A percentile compares a stretch with the other conserved stretches of the same genome.
Conservation (phyloP, 495 filamentous ascomycete species). For the Xylaria grammica region DNA sequence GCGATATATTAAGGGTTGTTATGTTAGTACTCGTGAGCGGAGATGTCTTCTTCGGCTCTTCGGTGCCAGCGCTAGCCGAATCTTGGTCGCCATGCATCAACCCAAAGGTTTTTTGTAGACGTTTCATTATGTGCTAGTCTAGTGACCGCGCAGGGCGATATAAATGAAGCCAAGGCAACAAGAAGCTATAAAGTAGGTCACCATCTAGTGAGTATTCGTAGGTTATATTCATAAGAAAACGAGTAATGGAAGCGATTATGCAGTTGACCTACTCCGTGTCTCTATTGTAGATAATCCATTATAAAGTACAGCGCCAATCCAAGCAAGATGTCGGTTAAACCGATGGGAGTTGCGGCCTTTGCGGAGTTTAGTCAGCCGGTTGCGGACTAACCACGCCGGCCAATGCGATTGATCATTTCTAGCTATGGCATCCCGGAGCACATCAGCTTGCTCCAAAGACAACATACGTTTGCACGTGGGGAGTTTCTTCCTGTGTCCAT, state of each 20-base stretch:
- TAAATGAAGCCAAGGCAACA: background rate
- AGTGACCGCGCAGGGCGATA: too few species aligned
- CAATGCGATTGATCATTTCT: background rate
- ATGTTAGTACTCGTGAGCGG: background rate
- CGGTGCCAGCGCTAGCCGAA: background rate
- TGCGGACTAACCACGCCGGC: conserved; percentile 31
- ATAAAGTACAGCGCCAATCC: too few species aligned
- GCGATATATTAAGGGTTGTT: background rate
- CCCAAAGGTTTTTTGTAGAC: background rate
- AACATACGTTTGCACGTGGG: background rate
- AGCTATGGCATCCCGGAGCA: background rate
- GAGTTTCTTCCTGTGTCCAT: background rate
- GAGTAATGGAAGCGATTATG: too few species aligned
- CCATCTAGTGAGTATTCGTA: too few species aligned
- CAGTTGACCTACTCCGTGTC: too few species aligned
- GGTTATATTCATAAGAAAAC: too few species aligned
- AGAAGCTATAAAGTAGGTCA: too few species aligned
- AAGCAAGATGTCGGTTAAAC: too few species aligned
- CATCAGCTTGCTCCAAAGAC: background rate
- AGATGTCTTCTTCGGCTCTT: background rate
- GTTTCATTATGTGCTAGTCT: background rate
- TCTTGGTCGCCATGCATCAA: background rate
- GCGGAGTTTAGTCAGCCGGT: conserved; percentile 29
- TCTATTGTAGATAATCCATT: background rate
- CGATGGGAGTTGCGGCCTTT: conserved; percentile 14